Evolutionary conservation across 306 rosid genomes (phyloP).

Genomic region (Fagus crenata): DNA sequence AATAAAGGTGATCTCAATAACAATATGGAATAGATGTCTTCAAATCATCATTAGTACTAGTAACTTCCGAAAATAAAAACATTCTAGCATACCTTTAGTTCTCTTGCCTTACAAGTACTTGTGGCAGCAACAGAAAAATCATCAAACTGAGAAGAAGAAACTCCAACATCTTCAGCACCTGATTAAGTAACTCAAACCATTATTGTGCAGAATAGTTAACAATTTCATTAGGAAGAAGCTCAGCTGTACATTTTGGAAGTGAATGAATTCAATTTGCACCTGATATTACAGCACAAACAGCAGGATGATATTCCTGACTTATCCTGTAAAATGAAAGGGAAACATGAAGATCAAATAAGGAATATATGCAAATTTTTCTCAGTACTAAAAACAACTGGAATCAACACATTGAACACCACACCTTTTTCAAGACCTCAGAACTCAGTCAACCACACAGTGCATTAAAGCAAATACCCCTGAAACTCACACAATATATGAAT

Average conservation of each 20-base stretch:
- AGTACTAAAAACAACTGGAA: constrained; percentile 16
- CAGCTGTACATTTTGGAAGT: neutral
- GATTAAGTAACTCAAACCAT: neutral
- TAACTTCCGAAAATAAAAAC: constrained; percentile 1
- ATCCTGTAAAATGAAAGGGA: constrained; percentile 45
- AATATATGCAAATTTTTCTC: neutral
- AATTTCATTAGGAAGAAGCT: constrained; percentile 2
- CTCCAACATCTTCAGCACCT: constrained; percentile 44
- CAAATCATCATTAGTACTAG: constrained; percentile 8
- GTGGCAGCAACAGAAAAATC: constrained; percentile 54
- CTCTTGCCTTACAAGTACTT: constrained; percentile 33
- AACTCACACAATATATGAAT: too few relatives aligned
- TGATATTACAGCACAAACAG: constrained; percentile 48
- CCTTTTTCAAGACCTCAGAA: neutral
- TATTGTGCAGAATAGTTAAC: constrained; percentile 10
- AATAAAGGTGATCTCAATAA: neutral
- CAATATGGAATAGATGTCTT: neutral
- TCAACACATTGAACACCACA: constrained; percentile 2
- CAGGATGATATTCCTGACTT: constrained; percentile 31
- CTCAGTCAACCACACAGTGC: too few relatives aligned
- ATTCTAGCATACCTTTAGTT: constrained; percentile 58
- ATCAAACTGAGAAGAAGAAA: constrained; percentile 51
- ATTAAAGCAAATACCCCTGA: too few relatives aligned
- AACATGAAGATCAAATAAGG: neutral
- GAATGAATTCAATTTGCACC: constrained; percentile 43